phyloP scores from a whole-genome alignment of 1,139 yeast genomes.

The Suhomyces atakaporum region DNA sequence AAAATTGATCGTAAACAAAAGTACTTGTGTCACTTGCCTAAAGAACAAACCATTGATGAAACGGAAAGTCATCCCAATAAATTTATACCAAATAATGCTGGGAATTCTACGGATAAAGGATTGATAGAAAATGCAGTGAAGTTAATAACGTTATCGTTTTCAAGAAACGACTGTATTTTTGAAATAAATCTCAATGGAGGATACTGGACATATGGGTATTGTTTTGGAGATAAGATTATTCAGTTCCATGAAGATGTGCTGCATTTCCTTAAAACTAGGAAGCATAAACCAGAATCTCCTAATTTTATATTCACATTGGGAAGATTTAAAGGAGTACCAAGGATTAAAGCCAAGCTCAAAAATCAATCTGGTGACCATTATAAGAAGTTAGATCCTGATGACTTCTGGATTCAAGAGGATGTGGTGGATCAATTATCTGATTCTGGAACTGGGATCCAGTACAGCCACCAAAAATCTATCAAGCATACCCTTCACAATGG shows the following conservation, averaged over 20 bases:
- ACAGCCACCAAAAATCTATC: slow-evolving; percentile 34
- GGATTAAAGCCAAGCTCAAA: slow-evolving; percentile 21
- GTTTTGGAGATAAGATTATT: slow-evolving; percentile 55
- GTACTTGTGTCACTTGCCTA: slow-evolving; percentile 18
- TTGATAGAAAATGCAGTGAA: slow-evolving; percentile 27
- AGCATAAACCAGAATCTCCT: slow-evolving; percentile 40
- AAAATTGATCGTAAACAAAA: slow-evolving; percentile 2
- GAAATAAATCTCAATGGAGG: slow-evolving; percentile 41
- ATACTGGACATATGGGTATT: slow-evolving; percentile 67
- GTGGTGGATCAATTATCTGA: slow-evolving; percentile 20
- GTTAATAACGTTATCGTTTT: slow-evolving; percentile 24
- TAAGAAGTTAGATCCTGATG: slow-evolving; percentile 16
- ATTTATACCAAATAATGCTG: slow-evolving; percentile 1
- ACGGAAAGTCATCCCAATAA: neutral
- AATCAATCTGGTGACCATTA: slow-evolving; percentile 24
- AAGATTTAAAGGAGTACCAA: slow-evolving; percentile 31
- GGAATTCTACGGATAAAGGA: slow-evolving; percentile 14
- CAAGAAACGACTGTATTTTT: slow-evolving; percentile 32
- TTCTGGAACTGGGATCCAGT: slow-evolving; percentile 13
- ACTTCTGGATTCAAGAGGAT: slow-evolving; percentile 26
- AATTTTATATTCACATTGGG: slow-evolving; percentile 49
- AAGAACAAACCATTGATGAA: neutral
- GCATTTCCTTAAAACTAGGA: slow-evolving; percentile 24
- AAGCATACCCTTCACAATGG: slow-evolving; percentile 63
- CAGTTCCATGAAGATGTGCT: slow-evolving; percentile 55